Conservation (phyloP, 176 grass and related monocot genomes). For the Oryza meyeriana region DNA sequence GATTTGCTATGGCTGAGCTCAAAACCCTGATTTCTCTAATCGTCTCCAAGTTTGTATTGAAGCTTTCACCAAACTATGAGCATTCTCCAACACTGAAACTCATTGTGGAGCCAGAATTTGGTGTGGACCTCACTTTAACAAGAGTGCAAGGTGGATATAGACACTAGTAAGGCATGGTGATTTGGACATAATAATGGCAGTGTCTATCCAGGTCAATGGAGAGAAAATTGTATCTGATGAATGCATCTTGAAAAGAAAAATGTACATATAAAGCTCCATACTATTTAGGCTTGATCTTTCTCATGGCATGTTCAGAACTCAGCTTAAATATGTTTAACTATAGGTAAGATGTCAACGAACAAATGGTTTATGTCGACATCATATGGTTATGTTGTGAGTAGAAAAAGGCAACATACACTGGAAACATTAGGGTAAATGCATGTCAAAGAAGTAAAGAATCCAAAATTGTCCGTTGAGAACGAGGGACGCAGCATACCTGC, state of each 20-base stretch:
- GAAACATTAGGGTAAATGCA: neutral
- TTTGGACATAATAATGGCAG: neutral
- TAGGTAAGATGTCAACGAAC: slow-evolving; percentile 3
- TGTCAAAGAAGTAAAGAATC: neutral
- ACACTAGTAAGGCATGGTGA: neutral
- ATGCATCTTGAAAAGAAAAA: neutral
- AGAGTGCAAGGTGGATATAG: slow-evolving; percentile 23
- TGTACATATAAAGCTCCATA: slow-evolving; percentile 34
- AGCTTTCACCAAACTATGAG: slow-evolving; percentile 49
- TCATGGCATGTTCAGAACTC: slow-evolving; percentile 10
- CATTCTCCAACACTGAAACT: slow-evolving; percentile 76
- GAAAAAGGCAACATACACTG: neutral
- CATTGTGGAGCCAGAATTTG: slow-evolving; percentile 84
- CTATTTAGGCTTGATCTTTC: slow-evolving; percentile 16
- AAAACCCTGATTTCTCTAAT: slow-evolving; percentile 84
- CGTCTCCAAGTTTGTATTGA: slow-evolving; percentile 66
- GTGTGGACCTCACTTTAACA: slow-evolving; percentile 60
- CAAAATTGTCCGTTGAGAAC: neutral
- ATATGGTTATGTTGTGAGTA: neutral
- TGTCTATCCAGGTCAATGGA: neutral
- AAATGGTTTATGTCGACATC: neutral
- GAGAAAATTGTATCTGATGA: slow-evolving; percentile 12
- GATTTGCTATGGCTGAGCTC: slow-evolving; percentile 86
- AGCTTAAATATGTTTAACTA: slow-evolving; percentile 1
- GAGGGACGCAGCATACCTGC: neutral